Base-by-base conservation (phyloP, 1,139 yeast genomes). In the Suhomyces yuchorum region DNA sequence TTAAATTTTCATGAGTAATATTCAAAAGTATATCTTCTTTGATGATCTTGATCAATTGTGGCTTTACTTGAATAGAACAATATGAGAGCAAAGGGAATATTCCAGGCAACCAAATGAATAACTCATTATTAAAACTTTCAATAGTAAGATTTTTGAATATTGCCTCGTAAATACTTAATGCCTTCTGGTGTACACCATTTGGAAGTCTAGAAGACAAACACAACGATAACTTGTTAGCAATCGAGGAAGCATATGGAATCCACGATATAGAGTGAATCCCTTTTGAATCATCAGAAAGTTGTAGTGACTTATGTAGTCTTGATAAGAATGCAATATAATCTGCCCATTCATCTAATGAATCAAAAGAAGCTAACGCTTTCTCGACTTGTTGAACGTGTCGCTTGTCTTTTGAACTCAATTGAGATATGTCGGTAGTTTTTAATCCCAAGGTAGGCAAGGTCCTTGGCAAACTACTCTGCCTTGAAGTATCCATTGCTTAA, bases 291-390 rank as follows among this genome's bases (percentile, higher is more conserved):
- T 62, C 68, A 5, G 57, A 59, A 23, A 70, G 59, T 52, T 65
- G 75, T 35, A 91, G 68, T 0, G 93, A 84, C 63, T 90, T 88
- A 53, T 84, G 83, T 11, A 93, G 76, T 55, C 87, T 81, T 1
- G 93, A 84, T 40, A 95, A 72, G 63, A 90, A 91, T 18, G 97
- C 86, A 50, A 93, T 93, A 65, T 92, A 91, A 63, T 93, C 99
- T n/a, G 99, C 98, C 99, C 99, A 93, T 71, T 92, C 98, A 37
- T 84, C 87, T 1, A 91, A 85, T n/a, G 84, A 67, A 48, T 89
- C 97, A 70, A 93, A 93, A n/a, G 84, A 73, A 7, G 80, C 74
- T 23, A 93, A 70, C 0, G 95, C 91, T 54, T 85, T 82, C 50
- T 88, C 96, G 6, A 91, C 80, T 53, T 75, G 81, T 26, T 82